Evolutionary conservation across 805 yeast species (phyloP), one percentile per base, ranked within the genome.

Genomic region (Wickerhamiella hasegawae): DNA sequence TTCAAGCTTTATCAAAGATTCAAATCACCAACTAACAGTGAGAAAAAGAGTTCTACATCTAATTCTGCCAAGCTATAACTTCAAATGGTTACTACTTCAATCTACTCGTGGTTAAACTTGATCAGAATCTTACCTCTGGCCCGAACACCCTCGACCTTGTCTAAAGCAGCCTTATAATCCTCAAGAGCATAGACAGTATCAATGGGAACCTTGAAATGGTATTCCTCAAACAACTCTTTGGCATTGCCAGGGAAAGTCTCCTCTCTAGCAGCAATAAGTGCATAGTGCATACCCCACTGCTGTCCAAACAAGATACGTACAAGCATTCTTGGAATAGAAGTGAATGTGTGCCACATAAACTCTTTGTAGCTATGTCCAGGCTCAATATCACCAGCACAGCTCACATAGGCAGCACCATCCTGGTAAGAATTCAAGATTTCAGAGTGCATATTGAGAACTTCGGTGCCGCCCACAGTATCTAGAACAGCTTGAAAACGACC

Each of bases 121-220:
- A 71, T 37, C n/a, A 82, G 67, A 33, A 77, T 59, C 52, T 81
- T 82, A 27, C 94, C 94, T 37, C 65, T 68, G 5, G 76, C 73
- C 32, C 52, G 58, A 38, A 69, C 66, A 23, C 61, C 52, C 6
- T 51, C 52, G 18, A 76, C 49, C 41, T 58, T 58, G 6, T 66
- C 66, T 31, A 68, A 51, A 1, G 83, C 90, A 5, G 58, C 49
- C 32, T 63, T 42, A 41, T 51, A 69, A 14, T 76, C 66, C 2
- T 58, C 64, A 42, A 75, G 63, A 12, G 60, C 49, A 41, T 58
- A 64, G 22, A 65, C 65, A 4, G 73, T 62, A 47, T 78, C 87
- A 32, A 79, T 60, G 5, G 59, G 51, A 4, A 71, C 57, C 33
- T 55, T 52, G 35, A 71, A 45, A 11, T 60, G 49, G 2, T 68